phyloP scores from a whole-genome alignment of 768 basidiomycete species.

The Macrolepiota dolichaula region DNA sequence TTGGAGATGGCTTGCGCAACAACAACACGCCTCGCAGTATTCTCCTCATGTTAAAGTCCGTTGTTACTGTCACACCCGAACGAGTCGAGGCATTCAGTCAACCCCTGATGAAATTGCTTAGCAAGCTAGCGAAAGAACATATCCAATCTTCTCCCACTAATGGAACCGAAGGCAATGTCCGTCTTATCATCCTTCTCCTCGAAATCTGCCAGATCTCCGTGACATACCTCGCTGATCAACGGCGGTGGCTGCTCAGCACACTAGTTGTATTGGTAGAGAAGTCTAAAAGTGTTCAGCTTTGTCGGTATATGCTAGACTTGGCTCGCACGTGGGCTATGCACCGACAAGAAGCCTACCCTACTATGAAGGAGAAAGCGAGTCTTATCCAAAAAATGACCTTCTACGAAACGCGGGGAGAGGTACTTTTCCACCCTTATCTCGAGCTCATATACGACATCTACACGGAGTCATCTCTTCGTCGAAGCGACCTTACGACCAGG shows the following conservation, averaged over 20 bases:
- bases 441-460: conserved; percentile 94
- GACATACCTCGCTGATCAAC: conserved; percentile 82
- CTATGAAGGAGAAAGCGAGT: conserved; percentile 93
- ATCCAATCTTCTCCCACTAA: conserved; percentile 50
- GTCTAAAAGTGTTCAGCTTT: conserved; percentile 75
- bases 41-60: conserved; percentile 83
- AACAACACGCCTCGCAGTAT: conserved; percentile 71
- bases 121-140: conserved; percentile 86
- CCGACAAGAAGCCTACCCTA: conserved; percentile 81
- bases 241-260: conserved; percentile 73
- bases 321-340: conserved; percentile 88
- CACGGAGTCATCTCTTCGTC: conserved; percentile 76
- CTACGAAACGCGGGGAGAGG: conserved; percentile 78
- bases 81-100: conserved; percentile 78
- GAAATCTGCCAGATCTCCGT: conserved; percentile 83
- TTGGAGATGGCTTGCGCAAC: conserved; percentile 78
- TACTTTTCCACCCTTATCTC: conserved; percentile 79
- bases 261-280: conserved; percentile 85
- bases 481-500: conserved; percentile 91
- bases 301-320: conserved; percentile 82
- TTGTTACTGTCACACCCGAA: conserved; percentile 77
- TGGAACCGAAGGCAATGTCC: conserved; percentile 58
- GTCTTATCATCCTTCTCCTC: conserved; percentile 71
- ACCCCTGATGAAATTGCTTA: conserved; percentile 78
- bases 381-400: conserved; percentile 84